A percentile compares a stretch with the other conserved stretches of the same genome.
These are phyloP conservation scores for Fraxinus platypoda DNA, from an alignment of 305 asterid genomes.

Conservation along the genomic window DNA sequence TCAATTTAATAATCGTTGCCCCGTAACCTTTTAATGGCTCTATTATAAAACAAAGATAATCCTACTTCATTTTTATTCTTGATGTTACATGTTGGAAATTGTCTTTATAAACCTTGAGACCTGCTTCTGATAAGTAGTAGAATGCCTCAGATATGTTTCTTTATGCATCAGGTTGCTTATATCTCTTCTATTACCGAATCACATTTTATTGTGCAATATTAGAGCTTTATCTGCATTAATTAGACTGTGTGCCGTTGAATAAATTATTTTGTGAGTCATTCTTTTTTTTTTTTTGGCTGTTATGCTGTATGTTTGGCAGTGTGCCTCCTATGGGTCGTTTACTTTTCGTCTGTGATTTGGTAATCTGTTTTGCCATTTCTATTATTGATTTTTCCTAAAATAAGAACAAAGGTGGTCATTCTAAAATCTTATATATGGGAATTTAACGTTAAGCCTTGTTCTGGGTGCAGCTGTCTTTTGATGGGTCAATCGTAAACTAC, in stretches of 20 bases:
- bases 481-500: neutral
- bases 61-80: neutral
- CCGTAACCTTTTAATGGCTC: neutral
- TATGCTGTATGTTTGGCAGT: neutral
- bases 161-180: neutral
- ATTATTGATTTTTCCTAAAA: neutral
- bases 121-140: neutral
- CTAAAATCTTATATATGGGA: neutral
- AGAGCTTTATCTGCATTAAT: neutral
- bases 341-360: neutral
- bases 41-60: neutral
- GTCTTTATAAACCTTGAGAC: neutral
- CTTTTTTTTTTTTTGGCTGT: neutral
- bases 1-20: neutral
- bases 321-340: neutral
- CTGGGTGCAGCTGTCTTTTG: neutral
- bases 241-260: neutral
- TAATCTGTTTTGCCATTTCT: neutral
- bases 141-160: neutral
- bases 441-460: neutral
- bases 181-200: neutral
- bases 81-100: neutral
- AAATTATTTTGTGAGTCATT: neutral
- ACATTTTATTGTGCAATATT: neutral
- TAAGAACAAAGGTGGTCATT: neutral